phyloP scores from a whole-genome alignment of 768 basidiomycete genomes.

The Multifurca ochricompacta region DNA sequence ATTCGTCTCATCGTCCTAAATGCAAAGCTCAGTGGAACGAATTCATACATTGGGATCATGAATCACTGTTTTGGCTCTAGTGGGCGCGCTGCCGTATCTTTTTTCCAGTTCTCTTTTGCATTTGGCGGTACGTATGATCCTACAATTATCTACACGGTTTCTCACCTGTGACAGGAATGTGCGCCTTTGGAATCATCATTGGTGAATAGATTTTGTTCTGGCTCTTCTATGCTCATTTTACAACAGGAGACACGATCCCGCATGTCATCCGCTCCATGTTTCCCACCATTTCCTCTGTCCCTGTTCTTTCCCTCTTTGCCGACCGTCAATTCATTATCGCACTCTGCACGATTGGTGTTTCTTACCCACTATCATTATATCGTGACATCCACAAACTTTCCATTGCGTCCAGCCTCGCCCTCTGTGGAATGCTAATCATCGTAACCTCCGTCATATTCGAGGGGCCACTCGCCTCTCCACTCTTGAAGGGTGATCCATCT shows the following conservation, averaged over 20 bases:
- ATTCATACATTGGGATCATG: conserved; percentile 94
- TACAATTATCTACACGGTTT: background rate
- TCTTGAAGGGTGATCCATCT: conserved; percentile 68
- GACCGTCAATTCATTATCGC: conserved; percentile 87
- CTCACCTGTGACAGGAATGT: conserved; percentile 61
- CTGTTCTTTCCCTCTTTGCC: conserved; percentile 68
- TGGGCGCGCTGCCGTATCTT: conserved; percentile 89
- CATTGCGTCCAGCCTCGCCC: conserved; percentile 84
- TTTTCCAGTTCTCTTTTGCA: conserved; percentile 97
- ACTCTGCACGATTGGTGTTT: conserved; percentile 80
- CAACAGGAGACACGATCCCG: conserved; percentile 85
- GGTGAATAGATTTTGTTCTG: conserved; percentile 29
- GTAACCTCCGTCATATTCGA: conserved; percentile 79
- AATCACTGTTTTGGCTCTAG: conserved; percentile 83
- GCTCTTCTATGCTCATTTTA: background rate
- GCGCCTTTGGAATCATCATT: conserved; percentile 95
- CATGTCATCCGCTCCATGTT: conserved; percentile 86
- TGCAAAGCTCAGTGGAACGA: conserved; percentile 89
- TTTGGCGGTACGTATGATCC: conserved; percentile 66
- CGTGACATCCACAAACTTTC: conserved; percentile 97
- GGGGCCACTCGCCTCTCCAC: conserved; percentile 64
- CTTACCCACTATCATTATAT: conserved; percentile 91
- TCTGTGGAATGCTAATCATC: conserved; percentile 91
- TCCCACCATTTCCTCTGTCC: conserved; percentile 53
- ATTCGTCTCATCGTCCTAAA: conserved; percentile 93